A percentile compares a stretch with the other conserved stretches of the same genome.
These are phyloP conservation scores for Hypoxylon lenormandii DNA, from an alignment of 495 filamentous ascomycete genomes.

Conservation along the genomic window DNA sequence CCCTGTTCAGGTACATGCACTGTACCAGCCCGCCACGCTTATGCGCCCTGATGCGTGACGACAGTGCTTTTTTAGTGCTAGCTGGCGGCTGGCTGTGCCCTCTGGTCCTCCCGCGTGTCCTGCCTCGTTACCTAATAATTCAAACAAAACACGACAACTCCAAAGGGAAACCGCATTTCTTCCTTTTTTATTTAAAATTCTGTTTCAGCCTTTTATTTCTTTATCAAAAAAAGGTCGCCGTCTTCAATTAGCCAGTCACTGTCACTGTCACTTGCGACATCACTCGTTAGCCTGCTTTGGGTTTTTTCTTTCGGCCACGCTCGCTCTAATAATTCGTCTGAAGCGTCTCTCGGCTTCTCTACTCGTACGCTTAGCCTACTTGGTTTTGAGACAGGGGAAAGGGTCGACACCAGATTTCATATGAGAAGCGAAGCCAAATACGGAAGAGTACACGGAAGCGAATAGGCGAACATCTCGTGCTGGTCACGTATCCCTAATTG, in stretches of 20 bases:
- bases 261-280: neutral
- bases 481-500: slow-evolving; percentile 13
- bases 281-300: slow-evolving; percentile 25
- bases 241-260: slow-evolving; percentile 15
- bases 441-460: neutral
- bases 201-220: slow-evolving; percentile 13
- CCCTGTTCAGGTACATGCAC: neutral
- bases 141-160: slow-evolving; percentile 39
- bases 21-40: slow-evolving; percentile 8
- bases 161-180: slow-evolving; percentile 21
- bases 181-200: neutral
- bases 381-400: slow-evolving; percentile 7
- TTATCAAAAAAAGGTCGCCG: slow-evolving; percentile 9
- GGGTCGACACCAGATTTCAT: neutral
- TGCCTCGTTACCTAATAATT: slow-evolving; percentile 45
- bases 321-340: slow-evolving; percentile 16
- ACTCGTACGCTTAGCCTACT: neutral
- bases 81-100: slow-evolving; percentile 6
- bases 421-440: neutral
- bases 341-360: neutral
- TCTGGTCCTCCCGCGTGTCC: slow-evolving; percentile 28
- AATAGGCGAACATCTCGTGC: slow-evolving; percentile 13
- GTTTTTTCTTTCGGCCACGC: slow-evolving; percentile 23
- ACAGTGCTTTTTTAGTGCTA: slow-evolving; percentile 9
- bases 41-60: slow-evolving; percentile 25